Evolutionary conservation across 805 yeast species (phyloP), one percentile per base, ranked within the genome.

Genomic region (Kodamaea neixiangensis): DNA sequence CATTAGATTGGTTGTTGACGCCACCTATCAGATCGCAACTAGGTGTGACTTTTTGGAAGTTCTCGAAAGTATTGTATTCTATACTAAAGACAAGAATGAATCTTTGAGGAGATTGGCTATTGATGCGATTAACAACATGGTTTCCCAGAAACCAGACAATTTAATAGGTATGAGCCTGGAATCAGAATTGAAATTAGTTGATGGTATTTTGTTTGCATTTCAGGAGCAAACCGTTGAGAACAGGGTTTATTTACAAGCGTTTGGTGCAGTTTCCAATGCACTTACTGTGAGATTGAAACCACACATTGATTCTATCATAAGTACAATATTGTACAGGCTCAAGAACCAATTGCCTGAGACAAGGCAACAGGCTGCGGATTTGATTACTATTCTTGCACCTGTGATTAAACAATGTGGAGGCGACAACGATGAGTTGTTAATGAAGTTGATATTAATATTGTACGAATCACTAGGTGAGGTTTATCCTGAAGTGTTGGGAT

Each of bases 401-500:
- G 85, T 82, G 1, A 74, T 93, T 44, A 80, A 80, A 56, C 63
- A 72, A 10, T 87, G 96, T 63, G 61, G 60, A 17, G 69, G 62
- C 13, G 69, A 62, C 17, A 87, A 88, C 60, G 79, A 77, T 33
- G 83, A 78, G 10, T 68, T 88, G 48, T 63, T 93, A 54, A 77
- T 77, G 50, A 87, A 87, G 58, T 71, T 93, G 48, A 84, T 91
- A 4, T 78, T 87, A 18, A 85, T 92, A 13, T 71, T 94, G 31
- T 90, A 87, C 65, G 99, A 94, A 65, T 87, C 94, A 11, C 75
- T 94, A 7, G 99, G 99, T 15, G 99, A 94, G 63, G 93, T 87
- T 5, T 90, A 84, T 57, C 99, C 99, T 0, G 97, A 91, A 47
- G 97, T 91, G 2, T 72, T 94, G 43, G 97, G 96, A 0, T 87